A percentile compares a stretch with the other conserved stretches of the same genome.
phyloP scores from a whole-genome alignment of 176 grass and related monocot species.

The Themeda triandra region DNA sequence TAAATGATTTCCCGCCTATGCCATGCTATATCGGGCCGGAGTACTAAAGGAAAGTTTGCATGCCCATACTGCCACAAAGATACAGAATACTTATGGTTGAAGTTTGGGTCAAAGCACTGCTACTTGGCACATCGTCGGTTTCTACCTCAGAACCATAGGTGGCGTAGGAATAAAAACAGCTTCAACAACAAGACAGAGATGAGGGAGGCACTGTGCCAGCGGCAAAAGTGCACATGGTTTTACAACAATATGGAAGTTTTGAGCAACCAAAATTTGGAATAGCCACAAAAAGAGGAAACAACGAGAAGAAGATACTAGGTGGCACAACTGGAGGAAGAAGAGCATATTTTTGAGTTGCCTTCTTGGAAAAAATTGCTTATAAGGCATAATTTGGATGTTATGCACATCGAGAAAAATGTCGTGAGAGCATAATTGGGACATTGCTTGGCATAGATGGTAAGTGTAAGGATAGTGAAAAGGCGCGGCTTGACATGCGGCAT shows the following conservation, averaged over 20 bases:
- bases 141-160: background rate
- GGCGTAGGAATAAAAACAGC: too few species aligned
- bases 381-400: conserved; percentile 2
- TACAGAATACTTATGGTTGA: background rate
- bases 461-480: background rate
- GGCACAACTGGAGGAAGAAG: too few species aligned
- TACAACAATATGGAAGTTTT: too few species aligned
- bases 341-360: too few species aligned
- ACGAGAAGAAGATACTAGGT: too few species aligned
- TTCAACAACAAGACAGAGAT: too few species aligned
- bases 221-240: too few species aligned
- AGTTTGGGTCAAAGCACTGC: background rate
- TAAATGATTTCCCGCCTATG: too few species aligned
- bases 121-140: background rate
- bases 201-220: too few species aligned
- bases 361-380: too few species aligned
- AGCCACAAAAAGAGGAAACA: too few species aligned
- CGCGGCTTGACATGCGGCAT: background rate
- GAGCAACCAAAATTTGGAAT: too few species aligned
- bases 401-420: background rate
- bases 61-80: background rate
- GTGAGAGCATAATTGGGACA: background rate
- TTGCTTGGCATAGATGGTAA: conserved; percentile 8
- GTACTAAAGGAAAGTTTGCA: background rate
- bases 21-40: background rate